These are phyloP conservation scores for Microcos paniculata DNA, from an alignment of 345 rosid genomes.

Conservation along the genomic window DNA sequence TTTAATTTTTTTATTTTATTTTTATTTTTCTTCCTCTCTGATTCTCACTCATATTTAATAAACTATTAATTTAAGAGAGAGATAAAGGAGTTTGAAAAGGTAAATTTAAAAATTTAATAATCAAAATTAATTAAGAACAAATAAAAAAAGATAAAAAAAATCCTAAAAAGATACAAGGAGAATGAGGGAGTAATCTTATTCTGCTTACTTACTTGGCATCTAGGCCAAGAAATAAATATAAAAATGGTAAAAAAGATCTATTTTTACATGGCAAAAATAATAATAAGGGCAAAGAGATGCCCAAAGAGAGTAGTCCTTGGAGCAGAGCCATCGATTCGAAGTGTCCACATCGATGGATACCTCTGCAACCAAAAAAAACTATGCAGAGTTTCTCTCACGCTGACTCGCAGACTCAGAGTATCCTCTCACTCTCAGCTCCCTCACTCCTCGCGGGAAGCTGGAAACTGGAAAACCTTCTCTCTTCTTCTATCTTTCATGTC, in stretches of 20 bases:
- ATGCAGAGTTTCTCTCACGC: constrained; percentile 2
- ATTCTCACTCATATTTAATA: too few relatives aligned
- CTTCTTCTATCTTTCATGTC: neutral
- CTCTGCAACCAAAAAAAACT: constrained; percentile 28
- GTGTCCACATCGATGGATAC: constrained; percentile 55
- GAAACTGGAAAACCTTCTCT: neutral
- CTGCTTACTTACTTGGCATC: too few relatives aligned
- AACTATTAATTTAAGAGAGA: too few relatives aligned
- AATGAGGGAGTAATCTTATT: too few relatives aligned
- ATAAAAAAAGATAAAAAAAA: too few relatives aligned
- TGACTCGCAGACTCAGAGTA: constrained; percentile 7
- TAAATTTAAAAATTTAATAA: too few relatives aligned
- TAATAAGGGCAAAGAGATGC: constrained; percentile 30
- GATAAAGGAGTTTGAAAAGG: too few relatives aligned
- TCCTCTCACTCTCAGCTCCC: constrained; percentile 21
- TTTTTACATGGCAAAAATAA: too few relatives aligned
- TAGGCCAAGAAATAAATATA: neutral
- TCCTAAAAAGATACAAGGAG: too few relatives aligned
- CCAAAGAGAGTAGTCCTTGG: constrained; percentile 31
- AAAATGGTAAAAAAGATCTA: constrained; percentile 26
- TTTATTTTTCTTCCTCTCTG: too few relatives aligned
- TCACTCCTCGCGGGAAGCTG: constrained; percentile 24
- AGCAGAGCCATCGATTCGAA: constrained; percentile 55
- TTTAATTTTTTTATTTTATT: too few relatives aligned
- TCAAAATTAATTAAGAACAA: too few relatives aligned